Evolutionary conservation across 305 asterid species (phyloP).

Genomic region (Fraxinus dipetala): DNA sequence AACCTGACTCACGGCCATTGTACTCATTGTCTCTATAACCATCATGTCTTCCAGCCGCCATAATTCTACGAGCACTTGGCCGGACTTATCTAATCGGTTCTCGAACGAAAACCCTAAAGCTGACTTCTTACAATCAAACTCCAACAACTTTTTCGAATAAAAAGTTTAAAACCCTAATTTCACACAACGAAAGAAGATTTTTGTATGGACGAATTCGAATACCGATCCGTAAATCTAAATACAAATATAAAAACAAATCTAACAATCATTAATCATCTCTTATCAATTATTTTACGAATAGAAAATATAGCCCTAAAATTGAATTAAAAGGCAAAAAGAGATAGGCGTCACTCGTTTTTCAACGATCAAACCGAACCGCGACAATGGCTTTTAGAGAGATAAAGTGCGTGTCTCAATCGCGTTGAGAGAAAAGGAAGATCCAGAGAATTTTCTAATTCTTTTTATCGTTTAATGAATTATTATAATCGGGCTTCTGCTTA

Average conservation of each 20-base stretch:
- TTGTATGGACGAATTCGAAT: background rate
- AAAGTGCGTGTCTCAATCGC: background rate
- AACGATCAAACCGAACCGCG: background rate
- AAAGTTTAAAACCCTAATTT: background rate
- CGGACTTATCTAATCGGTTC: background rate
- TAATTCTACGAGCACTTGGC: conserved; percentile 17
- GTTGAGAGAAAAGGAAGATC: background rate
- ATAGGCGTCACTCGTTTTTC: background rate
- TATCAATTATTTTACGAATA: background rate
- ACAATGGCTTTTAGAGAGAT: background rate
- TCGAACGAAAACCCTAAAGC: background rate
- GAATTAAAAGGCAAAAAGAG: background rate
- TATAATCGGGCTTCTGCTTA: background rate
- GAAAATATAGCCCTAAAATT: background rate
- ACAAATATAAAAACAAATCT: background rate
- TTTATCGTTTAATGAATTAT: background rate
- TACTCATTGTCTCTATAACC: conserved; percentile 60
- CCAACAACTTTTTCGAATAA: background rate
- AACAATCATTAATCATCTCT: background rate
- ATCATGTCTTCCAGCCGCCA: conserved; percentile 79
- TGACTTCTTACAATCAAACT: background rate
- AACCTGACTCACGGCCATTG: conserved; percentile 55
- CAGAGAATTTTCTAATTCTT: background rate
- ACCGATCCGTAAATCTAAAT: background rate
- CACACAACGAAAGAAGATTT: background rate